Conservation (phyloP, 2,329 filamentous ascomycete genomes). For the Chaetomium globosum region DNA sequence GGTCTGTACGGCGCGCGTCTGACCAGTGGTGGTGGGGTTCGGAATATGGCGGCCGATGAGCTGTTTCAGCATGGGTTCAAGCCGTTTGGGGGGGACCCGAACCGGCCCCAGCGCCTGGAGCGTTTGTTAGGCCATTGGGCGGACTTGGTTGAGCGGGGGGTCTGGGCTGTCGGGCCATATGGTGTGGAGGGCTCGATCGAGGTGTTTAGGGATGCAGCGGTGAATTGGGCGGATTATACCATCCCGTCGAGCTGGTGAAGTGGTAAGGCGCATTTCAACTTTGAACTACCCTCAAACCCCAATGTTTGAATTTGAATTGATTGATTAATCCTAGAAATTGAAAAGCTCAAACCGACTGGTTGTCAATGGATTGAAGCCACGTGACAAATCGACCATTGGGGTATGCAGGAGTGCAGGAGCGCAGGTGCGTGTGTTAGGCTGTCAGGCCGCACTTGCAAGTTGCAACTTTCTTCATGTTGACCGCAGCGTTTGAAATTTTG, state of each 20-base stretch:
- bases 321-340: too few species aligned
- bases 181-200: neutral
- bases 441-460: too few species aligned
- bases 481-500: too few species aligned
- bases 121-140: conserved; percentile 7
- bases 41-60: neutral
- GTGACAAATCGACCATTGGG: too few species aligned
- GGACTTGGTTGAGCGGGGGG: neutral
- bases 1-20: neutral
- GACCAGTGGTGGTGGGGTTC: neutral
- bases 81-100: conserved; percentile 5
- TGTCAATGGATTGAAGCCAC: too few species aligned
- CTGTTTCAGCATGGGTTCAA: conserved; percentile 18
- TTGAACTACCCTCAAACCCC: too few species aligned
- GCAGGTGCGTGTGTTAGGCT: too few species aligned
- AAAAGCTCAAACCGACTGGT: too few species aligned
- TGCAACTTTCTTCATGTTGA: too few species aligned
- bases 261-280: too few species aligned
- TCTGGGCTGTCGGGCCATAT: neutral
- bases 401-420: too few species aligned
- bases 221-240: neutral
- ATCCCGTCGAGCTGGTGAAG: neutral
- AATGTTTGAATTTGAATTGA: too few species aligned
- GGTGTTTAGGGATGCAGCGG: neutral
- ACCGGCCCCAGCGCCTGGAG: conserved; percentile 11